A percentile compares a stretch with the other conserved stretches of the same genome.
These are phyloP conservation scores for Thermochaetoides thermophila DNA, from an alignment of 495 filamentous ascomycete genomes.

Conservation along the genomic window DNA sequence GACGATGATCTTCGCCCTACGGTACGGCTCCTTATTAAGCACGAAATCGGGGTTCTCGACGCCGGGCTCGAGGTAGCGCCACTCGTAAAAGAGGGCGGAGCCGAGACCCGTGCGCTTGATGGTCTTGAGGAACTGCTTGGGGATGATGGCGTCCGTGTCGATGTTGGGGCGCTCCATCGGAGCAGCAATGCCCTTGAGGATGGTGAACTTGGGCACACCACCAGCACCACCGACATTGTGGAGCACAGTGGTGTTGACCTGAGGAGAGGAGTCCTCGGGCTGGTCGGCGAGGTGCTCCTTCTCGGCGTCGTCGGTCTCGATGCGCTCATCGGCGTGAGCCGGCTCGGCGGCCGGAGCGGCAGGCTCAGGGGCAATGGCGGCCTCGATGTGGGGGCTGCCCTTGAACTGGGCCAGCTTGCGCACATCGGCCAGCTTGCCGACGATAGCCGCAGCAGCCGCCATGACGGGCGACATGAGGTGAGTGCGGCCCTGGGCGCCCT, in stretches of 20 bases:
- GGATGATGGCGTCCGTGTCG: constrained; percentile 97
- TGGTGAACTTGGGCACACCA: constrained; percentile 69
- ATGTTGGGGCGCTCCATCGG: constrained; percentile 79
- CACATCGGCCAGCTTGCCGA: constrained; percentile 83
- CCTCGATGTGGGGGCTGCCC: constrained; percentile 33
- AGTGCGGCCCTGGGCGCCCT: constrained; percentile 84
- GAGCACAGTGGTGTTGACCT: constrained; percentile 41
- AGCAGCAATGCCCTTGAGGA: constrained; percentile 74
- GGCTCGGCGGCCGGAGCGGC: constrained; percentile 27
- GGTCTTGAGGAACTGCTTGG: constrained; percentile 98
- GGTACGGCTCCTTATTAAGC: constrained; percentile 82
- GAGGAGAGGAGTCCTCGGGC: constrained; percentile 52
- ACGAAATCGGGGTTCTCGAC: constrained; percentile 67
- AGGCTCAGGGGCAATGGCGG: constrained; percentile 15
- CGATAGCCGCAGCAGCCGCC: constrained; percentile 82
- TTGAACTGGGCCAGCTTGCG: constrained; percentile 54
- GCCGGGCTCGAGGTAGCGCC: constrained; percentile 60
- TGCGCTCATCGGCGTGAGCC: constrained; percentile 52
- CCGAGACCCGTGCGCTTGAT: constrained; percentile 96
- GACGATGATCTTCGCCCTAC: constrained; percentile 75
- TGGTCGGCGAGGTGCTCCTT: constrained; percentile 65
- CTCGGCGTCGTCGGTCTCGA: constrained; percentile 55
- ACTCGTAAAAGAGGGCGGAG: constrained; percentile 69
- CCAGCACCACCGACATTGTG: constrained; percentile 15
- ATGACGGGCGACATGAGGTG: constrained; percentile 96